Evolutionary conservation across 352 stramenopile genomes (phyloP).

Genomic region (Phytophthora cactorum): DNA sequence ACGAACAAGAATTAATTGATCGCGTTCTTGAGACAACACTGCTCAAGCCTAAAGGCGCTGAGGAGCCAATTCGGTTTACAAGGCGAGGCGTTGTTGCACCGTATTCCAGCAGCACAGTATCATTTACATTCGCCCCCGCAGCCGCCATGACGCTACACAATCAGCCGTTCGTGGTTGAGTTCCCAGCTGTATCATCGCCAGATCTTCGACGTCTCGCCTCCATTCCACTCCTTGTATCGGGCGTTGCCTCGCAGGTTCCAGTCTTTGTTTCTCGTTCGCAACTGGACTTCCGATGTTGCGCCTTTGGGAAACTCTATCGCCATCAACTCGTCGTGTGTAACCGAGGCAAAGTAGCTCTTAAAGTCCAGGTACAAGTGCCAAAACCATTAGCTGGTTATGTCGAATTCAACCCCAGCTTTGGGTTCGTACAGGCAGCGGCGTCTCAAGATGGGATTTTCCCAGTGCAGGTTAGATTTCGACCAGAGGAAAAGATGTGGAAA

Average conservation of each 20-base stretch:
- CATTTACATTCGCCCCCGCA: slow-evolving; percentile 67
- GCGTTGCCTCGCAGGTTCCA: slow-evolving; percentile 44
- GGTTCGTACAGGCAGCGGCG: slow-evolving; percentile 78
- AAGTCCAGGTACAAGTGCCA: slow-evolving; percentile 78
- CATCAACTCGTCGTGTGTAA: slow-evolving; percentile 84
- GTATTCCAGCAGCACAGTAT: slow-evolving; percentile 53
- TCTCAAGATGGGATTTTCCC: slow-evolving; percentile 46
- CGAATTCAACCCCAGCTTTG: slow-evolving; percentile 86
- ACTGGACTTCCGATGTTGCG: slow-evolving; percentile 87
- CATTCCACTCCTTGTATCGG: slow-evolving; percentile 26
- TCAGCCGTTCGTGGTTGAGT: slow-evolving; percentile 47
- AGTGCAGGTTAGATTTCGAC: slow-evolving; percentile 78
- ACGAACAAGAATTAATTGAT: slow-evolving; percentile 46
- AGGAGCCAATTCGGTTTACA: slow-evolving; percentile 50
- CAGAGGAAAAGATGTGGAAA: slow-evolving; percentile 52
- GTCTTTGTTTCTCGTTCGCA: slow-evolving; percentile 43
- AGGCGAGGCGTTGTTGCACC: slow-evolving; percentile 48
- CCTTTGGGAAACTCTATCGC: slow-evolving; percentile 89
- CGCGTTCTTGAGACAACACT: slow-evolving; percentile 32
- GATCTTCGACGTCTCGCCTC: slow-evolving; percentile 13
- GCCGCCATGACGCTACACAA: slow-evolving; percentile 44
- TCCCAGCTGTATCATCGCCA: slow-evolving; percentile 24
- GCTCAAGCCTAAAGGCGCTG: slow-evolving; percentile 50
- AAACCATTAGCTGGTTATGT: slow-evolving; percentile 62
- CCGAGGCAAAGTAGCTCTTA: slow-evolving; percentile 87